These are phyloP conservation scores for Ramaria rubella DNA, from an alignment of 768 basidiomycete species.

Conservation along the genomic window DNA sequence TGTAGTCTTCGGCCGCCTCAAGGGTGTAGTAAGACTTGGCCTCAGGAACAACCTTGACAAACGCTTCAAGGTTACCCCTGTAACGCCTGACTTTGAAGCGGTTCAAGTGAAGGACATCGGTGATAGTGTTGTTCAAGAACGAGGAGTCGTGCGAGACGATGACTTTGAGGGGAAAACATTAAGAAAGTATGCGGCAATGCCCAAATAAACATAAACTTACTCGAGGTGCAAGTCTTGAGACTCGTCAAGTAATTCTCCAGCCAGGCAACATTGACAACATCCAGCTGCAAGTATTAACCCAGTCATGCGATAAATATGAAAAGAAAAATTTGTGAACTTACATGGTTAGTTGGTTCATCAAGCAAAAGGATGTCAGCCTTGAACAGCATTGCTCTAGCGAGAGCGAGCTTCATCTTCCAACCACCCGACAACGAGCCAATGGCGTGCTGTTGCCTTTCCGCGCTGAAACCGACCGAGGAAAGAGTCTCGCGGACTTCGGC, in stretches of 20 bases:
- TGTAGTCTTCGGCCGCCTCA: constrained; percentile 93
- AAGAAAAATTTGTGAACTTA: neutral
- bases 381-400: constrained; percentile 96
- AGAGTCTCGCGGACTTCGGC: constrained; percentile 76
- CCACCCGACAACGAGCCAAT: constrained; percentile 94
- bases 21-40: constrained; percentile 98
- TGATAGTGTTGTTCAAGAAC: constrained; percentile 98
- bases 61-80: constrained; percentile 90
- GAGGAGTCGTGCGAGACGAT: constrained; percentile 97
- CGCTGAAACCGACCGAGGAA: constrained; percentile 86
- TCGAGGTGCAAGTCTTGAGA: constrained; percentile 89
- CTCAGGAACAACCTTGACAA: constrained; percentile 92
- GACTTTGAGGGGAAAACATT: constrained; percentile 39
- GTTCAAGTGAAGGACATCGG: constrained; percentile 95
- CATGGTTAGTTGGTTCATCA: constrained; percentile 93
- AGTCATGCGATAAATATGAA: neutral
- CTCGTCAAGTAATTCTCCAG: constrained; percentile 87
- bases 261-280: constrained; percentile 97
- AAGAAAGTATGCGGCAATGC: constrained; percentile 3
- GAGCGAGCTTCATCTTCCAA: constrained; percentile 99
- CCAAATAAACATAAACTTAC: constrained; percentile 35
- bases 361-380: constrained; percentile 94
- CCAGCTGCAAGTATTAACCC: constrained; percentile 38
- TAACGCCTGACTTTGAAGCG: constrained; percentile 97
- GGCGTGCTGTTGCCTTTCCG: constrained; percentile 74